phyloP scores from a whole-genome alignment of 225 moss, liverwort and hornwort genomes.

The Straminergon stramineum region DNA sequence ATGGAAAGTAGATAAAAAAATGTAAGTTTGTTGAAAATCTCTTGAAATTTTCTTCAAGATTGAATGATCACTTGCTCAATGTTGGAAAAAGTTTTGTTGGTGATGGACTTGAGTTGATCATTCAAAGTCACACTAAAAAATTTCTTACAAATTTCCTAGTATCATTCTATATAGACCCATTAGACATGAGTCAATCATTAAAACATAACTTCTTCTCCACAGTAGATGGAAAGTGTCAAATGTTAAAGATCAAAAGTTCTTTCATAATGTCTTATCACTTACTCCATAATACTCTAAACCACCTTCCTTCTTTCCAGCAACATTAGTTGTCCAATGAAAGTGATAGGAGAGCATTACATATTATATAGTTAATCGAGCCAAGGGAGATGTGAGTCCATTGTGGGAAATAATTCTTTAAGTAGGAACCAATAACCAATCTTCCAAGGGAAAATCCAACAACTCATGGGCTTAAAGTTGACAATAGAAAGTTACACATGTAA shows the following conservation, averaged over 20 bases:
- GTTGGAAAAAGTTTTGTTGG: background rate
- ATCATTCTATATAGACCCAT: fast-evolving
- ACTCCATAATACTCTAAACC: no score
- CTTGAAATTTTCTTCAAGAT: background rate
- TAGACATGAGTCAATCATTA: background rate
- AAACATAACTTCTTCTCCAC: background rate
- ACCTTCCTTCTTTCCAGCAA: background rate
- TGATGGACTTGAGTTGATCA: background rate
- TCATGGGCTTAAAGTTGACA: background rate
- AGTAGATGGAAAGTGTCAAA: background rate
- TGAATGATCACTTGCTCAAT: background rate
- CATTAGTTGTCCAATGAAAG: background rate
- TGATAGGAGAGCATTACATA: background rate
- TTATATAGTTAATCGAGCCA: fast-evolving
- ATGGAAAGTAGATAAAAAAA: background rate
- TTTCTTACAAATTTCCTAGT: background rate
- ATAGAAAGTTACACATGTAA: background rate
- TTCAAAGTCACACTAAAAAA: background rate
- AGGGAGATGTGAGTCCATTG: background rate
- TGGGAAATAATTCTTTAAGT: background rate
- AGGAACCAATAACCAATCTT: background rate
- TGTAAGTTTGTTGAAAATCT: background rate
- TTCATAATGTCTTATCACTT: background rate
- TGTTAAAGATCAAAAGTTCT: background rate
- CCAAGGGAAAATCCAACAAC: fast-evolving